These are phyloP conservation scores for Pilaira anomala DNA, from an alignment of 192 early-diverging fungal species.

Conservation along the genomic window DNA sequence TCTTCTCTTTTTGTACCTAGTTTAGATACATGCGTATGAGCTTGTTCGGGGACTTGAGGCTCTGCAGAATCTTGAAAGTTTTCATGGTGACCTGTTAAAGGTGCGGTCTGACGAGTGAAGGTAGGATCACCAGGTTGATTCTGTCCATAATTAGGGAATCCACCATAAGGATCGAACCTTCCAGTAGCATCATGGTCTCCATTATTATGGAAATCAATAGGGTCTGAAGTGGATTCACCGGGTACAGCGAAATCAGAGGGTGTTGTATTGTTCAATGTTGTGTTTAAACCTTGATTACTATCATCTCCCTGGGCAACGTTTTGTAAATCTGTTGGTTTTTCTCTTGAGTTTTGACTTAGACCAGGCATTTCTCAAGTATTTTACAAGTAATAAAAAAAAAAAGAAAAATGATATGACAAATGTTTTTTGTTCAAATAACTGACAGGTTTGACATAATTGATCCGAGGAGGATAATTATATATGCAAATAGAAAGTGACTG, in stretches of 20 bases:
- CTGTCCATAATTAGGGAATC: not conserved
- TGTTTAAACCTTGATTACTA: constrained; percentile 2
- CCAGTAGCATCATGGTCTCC: constrained; percentile 2
- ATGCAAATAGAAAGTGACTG: too few relatives aligned
- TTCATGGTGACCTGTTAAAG: not conserved
- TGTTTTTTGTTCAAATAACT: too few relatives aligned
- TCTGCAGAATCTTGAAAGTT: too few relatives aligned
- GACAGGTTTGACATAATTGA: too few relatives aligned
- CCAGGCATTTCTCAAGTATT: too few relatives aligned
- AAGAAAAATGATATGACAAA: too few relatives aligned
- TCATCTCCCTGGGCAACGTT: constrained; percentile 8
- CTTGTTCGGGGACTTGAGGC: not conserved
- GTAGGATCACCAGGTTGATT: constrained; percentile 2
- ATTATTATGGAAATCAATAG: not conserved
- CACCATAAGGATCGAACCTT: constrained; percentile 5
- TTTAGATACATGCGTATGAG: too few relatives aligned
- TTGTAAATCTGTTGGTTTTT: not conserved
- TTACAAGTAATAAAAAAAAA: too few relatives aligned
- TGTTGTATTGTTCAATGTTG: not conserved
- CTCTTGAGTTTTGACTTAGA: not conserved
- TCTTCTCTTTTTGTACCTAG: constrained; percentile 5
- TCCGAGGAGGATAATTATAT: too few relatives aligned
- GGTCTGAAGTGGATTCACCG: not conserved
- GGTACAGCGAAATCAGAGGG: not conserved
- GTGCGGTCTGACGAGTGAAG: constrained; percentile 2